These are phyloP conservation scores for Durusdinium trenchii DNA, from an alignment of 73 alveolate genomes.

Conservation along the genomic window DNA sequence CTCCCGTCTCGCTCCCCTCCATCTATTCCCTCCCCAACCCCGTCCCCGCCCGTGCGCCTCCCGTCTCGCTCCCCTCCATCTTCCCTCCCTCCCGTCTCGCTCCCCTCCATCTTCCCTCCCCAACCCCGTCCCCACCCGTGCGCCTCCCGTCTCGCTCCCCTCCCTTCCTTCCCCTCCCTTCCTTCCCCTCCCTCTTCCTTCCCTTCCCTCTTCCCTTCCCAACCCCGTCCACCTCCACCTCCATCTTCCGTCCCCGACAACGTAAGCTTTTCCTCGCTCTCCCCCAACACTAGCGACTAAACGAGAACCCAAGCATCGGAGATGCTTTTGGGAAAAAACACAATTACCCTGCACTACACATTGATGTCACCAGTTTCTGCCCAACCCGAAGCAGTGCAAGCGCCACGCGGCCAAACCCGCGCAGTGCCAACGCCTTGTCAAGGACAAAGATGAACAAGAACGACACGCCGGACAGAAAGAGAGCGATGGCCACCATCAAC, in stretches of 20 bases:
- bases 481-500: slow-evolving; percentile 73
- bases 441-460: slow-evolving; percentile 64
- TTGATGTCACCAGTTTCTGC: background rate
- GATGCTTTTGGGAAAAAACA: background rate
- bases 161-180: background rate
- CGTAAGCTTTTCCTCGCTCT: no score
- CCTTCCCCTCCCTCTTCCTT: background rate
- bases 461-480: slow-evolving; percentile 73
- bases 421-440: slow-evolving; percentile 35
- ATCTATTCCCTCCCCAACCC: no score
- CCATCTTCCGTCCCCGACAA: no score
- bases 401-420: background rate
- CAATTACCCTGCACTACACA: background rate
- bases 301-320: background rate
- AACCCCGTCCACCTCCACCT: no score
- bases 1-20: no score
- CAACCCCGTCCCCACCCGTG: no score
- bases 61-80: no score
- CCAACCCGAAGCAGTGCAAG: no score
- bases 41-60: no score
- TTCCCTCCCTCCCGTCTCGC: no score
- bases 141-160: background rate
- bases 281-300: no score
- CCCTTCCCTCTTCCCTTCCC: background rate
- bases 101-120: no score